These are phyloP conservation scores for Quercus phellos DNA, from an alignment of 331 rosid genomes.

Conservation along the genomic window DNA sequence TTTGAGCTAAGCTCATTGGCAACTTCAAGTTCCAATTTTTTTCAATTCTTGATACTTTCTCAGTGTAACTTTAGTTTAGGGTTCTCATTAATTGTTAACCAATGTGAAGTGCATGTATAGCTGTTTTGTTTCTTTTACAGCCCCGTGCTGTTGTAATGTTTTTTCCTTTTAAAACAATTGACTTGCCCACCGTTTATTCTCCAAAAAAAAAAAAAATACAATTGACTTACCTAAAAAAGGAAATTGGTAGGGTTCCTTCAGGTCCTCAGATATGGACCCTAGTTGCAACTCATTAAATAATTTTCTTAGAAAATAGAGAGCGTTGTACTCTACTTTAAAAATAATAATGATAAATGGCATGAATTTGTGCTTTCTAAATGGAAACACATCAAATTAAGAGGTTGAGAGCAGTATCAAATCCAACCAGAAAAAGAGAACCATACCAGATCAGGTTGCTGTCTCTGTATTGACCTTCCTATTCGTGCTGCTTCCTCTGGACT, in stretches of 20 bases:
- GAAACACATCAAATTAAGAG: too few species aligned
- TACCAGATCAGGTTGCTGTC: conserved; percentile 67
- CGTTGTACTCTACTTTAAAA: neutral
- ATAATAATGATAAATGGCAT: neutral
- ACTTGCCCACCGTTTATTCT: too few species aligned
- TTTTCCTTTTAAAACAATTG: neutral
- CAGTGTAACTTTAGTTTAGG: neutral
- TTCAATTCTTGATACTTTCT: neutral
- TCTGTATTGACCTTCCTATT: conserved; percentile 79
- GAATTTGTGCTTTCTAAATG: too few species aligned
- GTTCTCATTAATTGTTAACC: neutral
- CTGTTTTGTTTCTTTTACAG: neutral
- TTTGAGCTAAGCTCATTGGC: neutral
- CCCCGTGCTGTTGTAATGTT: neutral
- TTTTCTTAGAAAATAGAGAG: neutral
- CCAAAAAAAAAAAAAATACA: neutral
- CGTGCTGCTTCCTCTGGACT: conserved; percentile 94
- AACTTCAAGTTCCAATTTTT: neutral
- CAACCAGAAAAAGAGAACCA: neutral
- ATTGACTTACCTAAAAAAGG: neutral
- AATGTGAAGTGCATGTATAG: neutral
- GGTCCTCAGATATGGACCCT: neutral
- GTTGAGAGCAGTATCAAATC: neutral
- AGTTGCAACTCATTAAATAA: neutral
- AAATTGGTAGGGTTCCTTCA: neutral